Conservation (phyloP, 164 flowering plant genomes). For the Aristolochia contorta region DNA sequence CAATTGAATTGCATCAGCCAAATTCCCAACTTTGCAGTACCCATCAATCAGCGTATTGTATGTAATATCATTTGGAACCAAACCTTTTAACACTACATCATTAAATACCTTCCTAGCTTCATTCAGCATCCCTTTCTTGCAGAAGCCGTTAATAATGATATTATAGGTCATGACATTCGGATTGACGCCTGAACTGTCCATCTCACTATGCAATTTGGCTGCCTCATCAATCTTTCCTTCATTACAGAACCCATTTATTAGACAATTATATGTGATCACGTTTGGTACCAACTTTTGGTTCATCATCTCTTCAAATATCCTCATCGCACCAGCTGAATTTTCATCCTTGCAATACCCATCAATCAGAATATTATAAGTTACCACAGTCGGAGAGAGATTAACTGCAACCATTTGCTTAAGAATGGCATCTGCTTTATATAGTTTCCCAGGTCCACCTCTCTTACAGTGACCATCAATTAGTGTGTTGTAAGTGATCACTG, state of each 20-base stretch:
- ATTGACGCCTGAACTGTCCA: conserved; percentile 8
- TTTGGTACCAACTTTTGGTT: conserved; percentile 12
- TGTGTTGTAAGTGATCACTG: conserved; percentile 17
- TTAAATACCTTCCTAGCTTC: conserved; percentile 18
- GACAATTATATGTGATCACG: conserved; percentile 22
- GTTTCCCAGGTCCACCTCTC: conserved; percentile 20
- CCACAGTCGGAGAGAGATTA: conserved; percentile 13
- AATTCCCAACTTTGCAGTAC: conserved; percentile 18
- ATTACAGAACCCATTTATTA: conserved; percentile 24
- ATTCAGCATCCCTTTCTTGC: conserved; percentile 20
- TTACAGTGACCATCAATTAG: conserved; percentile 26
- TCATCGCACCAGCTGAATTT: conserved; percentile 15
- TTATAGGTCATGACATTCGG: conserved; percentile 23
- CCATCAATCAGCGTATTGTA: conserved; percentile 24
- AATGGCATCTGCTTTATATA: conserved; percentile 23
- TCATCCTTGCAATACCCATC: conserved; percentile 27
- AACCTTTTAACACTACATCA: conserved; percentile 6
- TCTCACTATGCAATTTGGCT: conserved; percentile 12
- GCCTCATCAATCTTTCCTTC: conserved; percentile 18
- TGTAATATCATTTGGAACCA: conserved; percentile 13
- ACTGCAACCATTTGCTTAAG: conserved; percentile 21
- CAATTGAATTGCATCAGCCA: conserved; percentile 14
- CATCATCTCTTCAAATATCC: conserved; percentile 19
- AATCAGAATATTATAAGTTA: conserved; percentile 23
- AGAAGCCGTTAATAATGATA: conserved; percentile 17